A percentile compares a stretch with the other conserved stretches of the same genome.
Evolutionary conservation across 257 asterid species (phyloP).

Genomic region (Marsdenia floribunda): DNA sequence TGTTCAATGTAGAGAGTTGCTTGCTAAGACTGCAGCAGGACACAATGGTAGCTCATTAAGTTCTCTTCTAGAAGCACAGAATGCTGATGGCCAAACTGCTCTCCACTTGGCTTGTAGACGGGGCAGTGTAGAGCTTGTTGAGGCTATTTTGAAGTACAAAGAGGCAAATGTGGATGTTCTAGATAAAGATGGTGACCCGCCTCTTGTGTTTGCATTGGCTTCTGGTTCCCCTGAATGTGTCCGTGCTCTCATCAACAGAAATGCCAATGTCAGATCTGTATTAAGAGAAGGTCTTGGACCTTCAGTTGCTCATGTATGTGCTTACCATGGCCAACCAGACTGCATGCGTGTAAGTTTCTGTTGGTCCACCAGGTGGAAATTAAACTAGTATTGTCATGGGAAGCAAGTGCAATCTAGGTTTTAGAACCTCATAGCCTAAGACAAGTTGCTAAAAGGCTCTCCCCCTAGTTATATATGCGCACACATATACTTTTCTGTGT

Average conservation of each 20-base stretch:
- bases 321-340: slow-evolving; percentile 99
- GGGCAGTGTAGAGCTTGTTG: slow-evolving; percentile 88
- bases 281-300: slow-evolving; percentile 98
- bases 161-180: slow-evolving; percentile 88
- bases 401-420: no score
- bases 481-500: no score
- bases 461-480: no score
- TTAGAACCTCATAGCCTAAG: no score
- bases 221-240: slow-evolving; percentile 99
- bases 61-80: slow-evolving; percentile 78
- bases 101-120: slow-evolving; percentile 97
- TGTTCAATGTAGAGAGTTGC: slow-evolving; percentile 58
- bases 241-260: slow-evolving; percentile 66
- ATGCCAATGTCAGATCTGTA: slow-evolving; percentile 85
- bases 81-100: slow-evolving; percentile 94
- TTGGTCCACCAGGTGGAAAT: slow-evolving; percentile 1
- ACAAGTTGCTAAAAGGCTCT: no score
- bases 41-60: slow-evolving; percentile 33
- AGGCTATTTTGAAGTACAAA: slow-evolving; percentile 65
- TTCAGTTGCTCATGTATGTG: slow-evolving; percentile 98
- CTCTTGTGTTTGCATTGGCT: slow-evolving; percentile 95
- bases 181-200: slow-evolving; percentile 98
- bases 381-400: no score
- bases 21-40: slow-evolving; percentile 50
- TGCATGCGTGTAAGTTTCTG: slow-evolving; percentile 86